Evolutionary conservation across 2,329 filamentous ascomycete species (phyloP).

Genomic region (Ascochyta rabiei): DNA sequence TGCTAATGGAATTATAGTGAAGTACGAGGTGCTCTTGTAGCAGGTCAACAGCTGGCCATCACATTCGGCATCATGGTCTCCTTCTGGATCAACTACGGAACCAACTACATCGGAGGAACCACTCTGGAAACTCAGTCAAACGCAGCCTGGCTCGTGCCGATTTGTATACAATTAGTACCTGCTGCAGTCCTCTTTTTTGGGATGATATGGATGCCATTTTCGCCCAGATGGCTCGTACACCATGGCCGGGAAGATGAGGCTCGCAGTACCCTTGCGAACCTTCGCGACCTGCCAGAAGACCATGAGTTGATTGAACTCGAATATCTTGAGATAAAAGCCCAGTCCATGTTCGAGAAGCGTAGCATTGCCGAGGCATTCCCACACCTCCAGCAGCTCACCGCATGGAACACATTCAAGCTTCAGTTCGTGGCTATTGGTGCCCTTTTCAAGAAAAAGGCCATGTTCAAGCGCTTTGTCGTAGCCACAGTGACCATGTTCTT

Average conservation of each 20-base stretch:
- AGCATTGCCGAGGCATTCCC: conserved; percentile 70
- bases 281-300: conserved; percentile 66
- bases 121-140: conserved; percentile 63
- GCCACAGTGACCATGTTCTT: conserved; percentile 60
- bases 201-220: conserved; percentile 82
- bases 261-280: conserved; percentile 64
- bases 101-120: conserved; percentile 61
- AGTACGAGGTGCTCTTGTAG: conserved; percentile 69
- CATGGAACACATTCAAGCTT: conserved; percentile 61
- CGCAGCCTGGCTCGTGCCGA: conserved; percentile 75
- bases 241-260: conserved; percentile 73
- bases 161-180: conserved; percentile 72
- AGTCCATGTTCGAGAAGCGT: conserved; percentile 77
- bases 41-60: conserved; percentile 67
- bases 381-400: conserved; percentile 63
- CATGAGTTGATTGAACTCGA: conserved; percentile 75
- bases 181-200: conserved; percentile 70
- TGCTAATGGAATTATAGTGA: conserved; percentile 57
- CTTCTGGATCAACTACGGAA: conserved; percentile 47
- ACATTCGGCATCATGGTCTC: conserved; percentile 54
- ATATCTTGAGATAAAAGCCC: conserved; percentile 82
- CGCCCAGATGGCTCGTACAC: conserved; percentile 76
- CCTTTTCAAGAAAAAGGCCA: conserved; percentile 68
- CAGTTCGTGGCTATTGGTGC: conserved; percentile 71
- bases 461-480: conserved; percentile 70